Conservation (phyloP, 495 filamentous ascomycete genomes). For the Chaetomidium leptoderma region DNA sequence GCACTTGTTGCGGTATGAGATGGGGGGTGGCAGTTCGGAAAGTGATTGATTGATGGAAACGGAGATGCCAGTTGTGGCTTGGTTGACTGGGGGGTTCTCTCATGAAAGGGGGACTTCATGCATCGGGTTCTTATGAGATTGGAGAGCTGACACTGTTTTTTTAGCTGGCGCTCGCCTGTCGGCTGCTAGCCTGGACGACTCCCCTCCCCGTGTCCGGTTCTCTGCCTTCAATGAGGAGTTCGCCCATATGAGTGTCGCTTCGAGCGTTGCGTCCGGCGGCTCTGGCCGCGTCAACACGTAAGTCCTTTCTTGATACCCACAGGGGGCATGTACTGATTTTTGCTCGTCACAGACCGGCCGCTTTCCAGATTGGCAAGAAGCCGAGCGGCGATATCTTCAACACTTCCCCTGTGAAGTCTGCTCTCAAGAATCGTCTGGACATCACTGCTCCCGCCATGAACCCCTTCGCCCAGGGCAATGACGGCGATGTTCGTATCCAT, state of each 20-base stretch:
- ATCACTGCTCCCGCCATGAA: not conserved
- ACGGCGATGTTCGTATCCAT: not conserved
- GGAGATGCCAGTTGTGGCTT: too few relatives aligned
- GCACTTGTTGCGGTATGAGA: not conserved
- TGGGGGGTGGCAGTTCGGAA: not conserved
- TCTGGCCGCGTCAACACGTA: conserved; percentile 9
- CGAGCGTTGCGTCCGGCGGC: not conserved
- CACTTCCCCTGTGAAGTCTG: not conserved
- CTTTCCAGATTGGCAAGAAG: conserved; percentile 11
- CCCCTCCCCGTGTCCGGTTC: conserved; percentile 11
- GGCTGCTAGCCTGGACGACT: not conserved
- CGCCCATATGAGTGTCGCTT: conserved; percentile 4
- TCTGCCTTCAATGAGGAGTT: conserved; percentile 10
- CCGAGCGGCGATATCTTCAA: conserved; percentile 4
- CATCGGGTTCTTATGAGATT: not conserved
- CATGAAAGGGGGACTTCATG: not conserved
- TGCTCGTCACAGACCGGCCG: not conserved
- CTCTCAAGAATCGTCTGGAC: too few relatives aligned
- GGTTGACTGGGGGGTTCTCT: too few relatives aligned
- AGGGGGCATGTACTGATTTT: not conserved
- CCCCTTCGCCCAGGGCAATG: not conserved
- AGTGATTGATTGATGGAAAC: too few relatives aligned
- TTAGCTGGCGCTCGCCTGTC: conserved; percentile 4
- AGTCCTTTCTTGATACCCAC: not conserved
- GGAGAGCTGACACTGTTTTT: not conserved